These are phyloP conservation scores for Inga oerstediana DNA, from an alignment of 306 rosid genomes.

Conservation along the genomic window DNA sequence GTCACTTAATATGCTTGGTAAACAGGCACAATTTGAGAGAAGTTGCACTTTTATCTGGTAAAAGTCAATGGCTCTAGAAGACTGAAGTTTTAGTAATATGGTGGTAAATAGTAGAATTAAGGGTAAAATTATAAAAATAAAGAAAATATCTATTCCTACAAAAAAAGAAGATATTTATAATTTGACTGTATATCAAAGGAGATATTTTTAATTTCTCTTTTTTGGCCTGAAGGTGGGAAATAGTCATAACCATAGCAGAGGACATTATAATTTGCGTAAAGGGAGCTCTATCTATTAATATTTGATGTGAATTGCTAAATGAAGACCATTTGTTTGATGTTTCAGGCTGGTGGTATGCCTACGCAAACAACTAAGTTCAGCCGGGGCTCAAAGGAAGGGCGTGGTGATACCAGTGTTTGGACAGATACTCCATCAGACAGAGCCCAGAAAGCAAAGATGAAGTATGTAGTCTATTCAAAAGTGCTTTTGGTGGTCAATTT, in stretches of 20 bases:
- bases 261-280: background rate
- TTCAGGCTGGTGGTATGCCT: slow-evolving; percentile 85
- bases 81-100: background rate
- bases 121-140: background rate
- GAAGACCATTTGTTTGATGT: slow-evolving; percentile 1
- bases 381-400: slow-evolving; percentile 71
- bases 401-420: slow-evolving; percentile 92
- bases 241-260: background rate
- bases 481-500: slow-evolving; percentile 26
- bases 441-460: slow-evolving; percentile 91
- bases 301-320: background rate
- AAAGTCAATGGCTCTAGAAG: background rate
- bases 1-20: background rate
- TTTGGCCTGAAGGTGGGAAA: background rate
- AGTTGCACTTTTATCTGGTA: background rate
- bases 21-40: background rate
- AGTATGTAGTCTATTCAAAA: slow-evolving; percentile 50
- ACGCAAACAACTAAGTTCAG: slow-evolving; percentile 78
- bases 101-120: background rate
- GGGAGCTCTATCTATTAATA: background rate
- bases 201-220: background rate
- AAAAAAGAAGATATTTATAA: background rate
- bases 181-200: background rate
- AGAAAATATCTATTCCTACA: background rate
- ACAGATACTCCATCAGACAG: slow-evolving; percentile 87